These are phyloP conservation scores for Croton setiger DNA, from an alignment of 441 rosid species.

Conservation along the genomic window DNA sequence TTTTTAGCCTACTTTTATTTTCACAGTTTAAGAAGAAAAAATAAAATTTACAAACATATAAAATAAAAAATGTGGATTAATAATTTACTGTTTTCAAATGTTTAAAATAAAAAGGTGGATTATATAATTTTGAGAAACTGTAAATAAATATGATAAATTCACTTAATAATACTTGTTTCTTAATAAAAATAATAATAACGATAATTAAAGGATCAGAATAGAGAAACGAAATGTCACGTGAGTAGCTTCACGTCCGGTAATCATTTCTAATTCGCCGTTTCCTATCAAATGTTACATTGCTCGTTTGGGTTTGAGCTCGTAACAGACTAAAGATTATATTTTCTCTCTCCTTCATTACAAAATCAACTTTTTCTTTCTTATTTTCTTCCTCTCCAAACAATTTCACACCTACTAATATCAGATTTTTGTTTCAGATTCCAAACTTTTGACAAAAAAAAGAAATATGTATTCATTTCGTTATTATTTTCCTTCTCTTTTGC, in stretches of 20 bases:
- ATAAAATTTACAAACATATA: too few relatives aligned
- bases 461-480: background rate
- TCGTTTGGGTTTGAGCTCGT: background rate
- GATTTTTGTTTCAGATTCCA: background rate
- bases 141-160: too few relatives aligned
- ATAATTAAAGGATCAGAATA: background rate
- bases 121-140: too few relatives aligned
- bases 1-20: too few relatives aligned
- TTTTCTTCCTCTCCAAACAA: slow-evolving; percentile 5
- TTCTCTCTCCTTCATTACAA: background rate
- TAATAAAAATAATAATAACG: background rate
- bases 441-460: background rate
- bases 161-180: too few relatives aligned
- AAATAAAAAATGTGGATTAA: too few relatives aligned
- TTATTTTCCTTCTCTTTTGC: background rate
- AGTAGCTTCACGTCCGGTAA: background rate
- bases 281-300: background rate
- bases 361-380: background rate
- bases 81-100: too few relatives aligned
- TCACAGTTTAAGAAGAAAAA: too few relatives aligned
- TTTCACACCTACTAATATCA: background rate
- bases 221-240: slow-evolving; percentile 5
- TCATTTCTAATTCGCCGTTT: background rate
- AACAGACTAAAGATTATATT: background rate
- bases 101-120: too few relatives aligned